A percentile compares a stretch with the other conserved stretches of the same genome.
These are phyloP conservation scores for Neotropicomus parvogracilis DNA, from an alignment of 1,284 basidiomycete species.

Conservation along the genomic window DNA sequence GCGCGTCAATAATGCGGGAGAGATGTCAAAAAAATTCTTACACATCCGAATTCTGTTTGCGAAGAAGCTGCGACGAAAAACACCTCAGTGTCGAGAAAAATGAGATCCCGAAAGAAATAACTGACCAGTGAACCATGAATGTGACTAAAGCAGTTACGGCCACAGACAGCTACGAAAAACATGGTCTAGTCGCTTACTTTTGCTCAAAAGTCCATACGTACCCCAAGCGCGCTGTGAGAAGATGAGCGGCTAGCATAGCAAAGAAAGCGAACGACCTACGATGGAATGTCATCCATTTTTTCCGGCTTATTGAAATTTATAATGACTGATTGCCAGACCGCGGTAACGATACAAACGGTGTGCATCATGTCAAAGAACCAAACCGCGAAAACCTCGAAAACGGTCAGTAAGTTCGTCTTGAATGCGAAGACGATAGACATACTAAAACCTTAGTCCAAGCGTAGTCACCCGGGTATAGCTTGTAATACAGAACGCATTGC, in stretches of 20 bases:
- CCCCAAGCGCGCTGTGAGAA: slow-evolving; percentile 24
- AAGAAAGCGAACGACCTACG: slow-evolving; percentile 11
- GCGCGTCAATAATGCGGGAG: slow-evolving; percentile 5
- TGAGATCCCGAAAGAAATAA: not conserved
- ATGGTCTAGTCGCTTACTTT: not conserved
- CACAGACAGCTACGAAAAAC: slow-evolving; percentile 27
- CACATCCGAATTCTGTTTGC: slow-evolving; percentile 34
- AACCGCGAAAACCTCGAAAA: slow-evolving; percentile 27
- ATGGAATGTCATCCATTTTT: slow-evolving; percentile 30
- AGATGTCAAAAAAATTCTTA: slow-evolving; percentile 9
- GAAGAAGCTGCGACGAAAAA: slow-evolving; percentile 23
- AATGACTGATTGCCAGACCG: slow-evolving; percentile 31
- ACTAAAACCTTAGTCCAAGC: slow-evolving; percentile 38
- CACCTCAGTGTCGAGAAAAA: not conserved
- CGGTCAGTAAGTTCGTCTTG: slow-evolving; percentile 11
- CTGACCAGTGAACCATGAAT: slow-evolving; percentile 33
- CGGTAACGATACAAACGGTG: slow-evolving; percentile 28
- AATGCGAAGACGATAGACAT: slow-evolving; percentile 13
- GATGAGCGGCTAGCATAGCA: slow-evolving; percentile 2
- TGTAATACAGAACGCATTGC: slow-evolving; percentile 44
- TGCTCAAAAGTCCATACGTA: slow-evolving; percentile 4
- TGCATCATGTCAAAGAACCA: slow-evolving; percentile 32
- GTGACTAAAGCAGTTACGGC: slow-evolving; percentile 30
- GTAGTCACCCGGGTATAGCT: slow-evolving; percentile 39
- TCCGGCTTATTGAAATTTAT: slow-evolving; percentile 25